Conservation (phyloP, 2,329 filamentous ascomycete species). For the Epichloe coenophiala region DNA sequence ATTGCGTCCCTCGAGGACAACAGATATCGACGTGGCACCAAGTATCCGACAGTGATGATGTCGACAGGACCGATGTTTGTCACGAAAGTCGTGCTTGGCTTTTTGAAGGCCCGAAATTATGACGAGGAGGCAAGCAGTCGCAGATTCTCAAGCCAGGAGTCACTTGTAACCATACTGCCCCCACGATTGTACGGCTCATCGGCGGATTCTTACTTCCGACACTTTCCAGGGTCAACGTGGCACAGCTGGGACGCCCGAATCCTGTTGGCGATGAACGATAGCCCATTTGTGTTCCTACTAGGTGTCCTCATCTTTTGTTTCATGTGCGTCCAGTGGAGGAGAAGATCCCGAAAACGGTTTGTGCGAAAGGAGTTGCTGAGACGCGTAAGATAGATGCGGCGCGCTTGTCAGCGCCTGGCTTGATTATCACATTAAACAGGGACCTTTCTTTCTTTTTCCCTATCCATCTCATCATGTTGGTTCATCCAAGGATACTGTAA, state of each 20-base stretch:
- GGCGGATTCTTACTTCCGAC: not conserved
- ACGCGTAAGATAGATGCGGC: not conserved
- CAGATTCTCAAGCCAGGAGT: not conserved
- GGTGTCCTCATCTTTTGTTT: not conserved
- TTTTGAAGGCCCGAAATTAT: not conserved
- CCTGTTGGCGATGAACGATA: not conserved
- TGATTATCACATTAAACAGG: no score
- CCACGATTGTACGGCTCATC: not conserved
- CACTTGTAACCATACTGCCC: not conserved
- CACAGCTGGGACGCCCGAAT: not conserved
- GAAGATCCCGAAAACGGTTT: not conserved
- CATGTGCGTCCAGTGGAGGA: not conserved
- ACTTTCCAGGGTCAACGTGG: conserved; percentile 1
- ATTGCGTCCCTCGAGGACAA: not conserved
- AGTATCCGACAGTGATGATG: conserved; percentile 4
- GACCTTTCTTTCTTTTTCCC: no score
- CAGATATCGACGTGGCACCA: not conserved
- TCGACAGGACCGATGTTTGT: conserved; percentile 1
- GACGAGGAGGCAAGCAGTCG: not conserved
- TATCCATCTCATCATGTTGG: no score
- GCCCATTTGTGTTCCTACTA: not conserved
- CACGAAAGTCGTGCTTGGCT: not conserved
- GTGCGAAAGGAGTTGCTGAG: not conserved
- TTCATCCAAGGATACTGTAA: no score
- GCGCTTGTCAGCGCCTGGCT: no score